Evolutionary conservation across 495 filamentous ascomycete species (phyloP), one percentile per base, ranked within the genome.

Genomic region (Neurospora africana): DNA sequence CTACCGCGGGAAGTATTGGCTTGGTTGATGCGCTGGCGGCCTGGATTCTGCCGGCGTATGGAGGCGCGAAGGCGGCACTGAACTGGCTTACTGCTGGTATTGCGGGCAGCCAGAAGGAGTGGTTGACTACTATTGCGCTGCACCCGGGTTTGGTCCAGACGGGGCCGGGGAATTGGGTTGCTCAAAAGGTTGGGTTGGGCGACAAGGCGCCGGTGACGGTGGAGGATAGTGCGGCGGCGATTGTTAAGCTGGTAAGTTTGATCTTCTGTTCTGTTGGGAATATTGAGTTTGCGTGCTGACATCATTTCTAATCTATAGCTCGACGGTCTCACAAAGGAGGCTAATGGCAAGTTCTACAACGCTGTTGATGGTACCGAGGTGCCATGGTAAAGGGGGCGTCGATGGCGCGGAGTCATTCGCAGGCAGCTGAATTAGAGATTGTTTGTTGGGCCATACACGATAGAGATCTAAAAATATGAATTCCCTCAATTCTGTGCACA

Each of bases 21-120:
- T 33, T 38, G 17, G 68, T 76, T 71, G 75, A 75, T 38, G 33
- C 39, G 6, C 13, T 53, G 53, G 13, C 53, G 10, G 58, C 73
- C 8, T 69, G 71, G 23, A 71, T 78, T 13, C 58, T 71, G 10
- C 76, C 76, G 0, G 73, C 74, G 4, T 76, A 77, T 30, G 71
- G 74, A 39, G 74, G 73, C 41, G 71, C 72, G 0, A 77, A 77
- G 65, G 74, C 70, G 8, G 74, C 69, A 30, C n/a, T 77, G 67
- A 76, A 77, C 43, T 77, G 76, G 76, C 53, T 73, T 33, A 76
- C 76, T 0, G 53, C 53, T 65, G 53, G 27, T 33, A 65, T 65
- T 65, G 53, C 53, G 53, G 33, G 53, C 27, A 65, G 53, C 15
- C 53, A 65, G 53, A 65, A 65, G 53, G 53, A 65, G 53, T 65